Evolutionary conservation across 2,329 filamentous ascomycete species (phyloP).

Genomic region (Pseudovirgaria hyperparasitica): DNA sequence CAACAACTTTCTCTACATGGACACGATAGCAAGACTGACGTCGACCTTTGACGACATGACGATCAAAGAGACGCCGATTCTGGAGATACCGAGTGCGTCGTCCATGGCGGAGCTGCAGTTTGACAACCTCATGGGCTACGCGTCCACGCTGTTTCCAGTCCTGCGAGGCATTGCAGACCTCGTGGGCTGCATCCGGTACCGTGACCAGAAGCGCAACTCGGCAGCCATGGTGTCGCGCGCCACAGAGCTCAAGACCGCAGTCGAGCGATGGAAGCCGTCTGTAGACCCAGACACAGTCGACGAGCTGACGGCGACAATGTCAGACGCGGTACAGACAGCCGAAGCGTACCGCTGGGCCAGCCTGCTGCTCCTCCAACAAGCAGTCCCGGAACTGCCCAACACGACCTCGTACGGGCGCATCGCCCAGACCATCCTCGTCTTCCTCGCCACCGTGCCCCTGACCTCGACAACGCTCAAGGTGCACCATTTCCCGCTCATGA

Average conservation of each 20-base stretch:
- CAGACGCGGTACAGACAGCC: slow-evolving; percentile 53
- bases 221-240: slow-evolving; percentile 50
- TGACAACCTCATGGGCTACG: slow-evolving; percentile 62
- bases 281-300: slow-evolving; percentile 47
- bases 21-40: slow-evolving; percentile 57
- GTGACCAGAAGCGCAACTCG: slow-evolving; percentile 40
- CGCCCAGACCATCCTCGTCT: slow-evolving; percentile 48
- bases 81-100: slow-evolving; percentile 22
- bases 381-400: slow-evolving; percentile 55
- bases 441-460: slow-evolving; percentile 50
- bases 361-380: slow-evolving; percentile 53
- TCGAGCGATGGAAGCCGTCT: slow-evolving; percentile 50
- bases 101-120: slow-evolving; percentile 37
- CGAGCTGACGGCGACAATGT: slow-evolving; percentile 48
- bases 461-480: slow-evolving; percentile 52
- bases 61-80: slow-evolving; percentile 34
- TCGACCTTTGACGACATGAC: slow-evolving; percentile 46
- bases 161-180: slow-evolving; percentile 54
- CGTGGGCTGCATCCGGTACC: slow-evolving; percentile 47
- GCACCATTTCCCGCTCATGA: slow-evolving; percentile 57
- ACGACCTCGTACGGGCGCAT: slow-evolving; percentile 42
- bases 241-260: slow-evolving; percentile 45
- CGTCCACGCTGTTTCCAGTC: slow-evolving; percentile 52
- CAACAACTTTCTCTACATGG: slow-evolving; percentile 63
- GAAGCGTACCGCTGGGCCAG: slow-evolving; percentile 56